Conservation (phyloP, 345 rosid species). For the Gossypium stocksii region DNA sequence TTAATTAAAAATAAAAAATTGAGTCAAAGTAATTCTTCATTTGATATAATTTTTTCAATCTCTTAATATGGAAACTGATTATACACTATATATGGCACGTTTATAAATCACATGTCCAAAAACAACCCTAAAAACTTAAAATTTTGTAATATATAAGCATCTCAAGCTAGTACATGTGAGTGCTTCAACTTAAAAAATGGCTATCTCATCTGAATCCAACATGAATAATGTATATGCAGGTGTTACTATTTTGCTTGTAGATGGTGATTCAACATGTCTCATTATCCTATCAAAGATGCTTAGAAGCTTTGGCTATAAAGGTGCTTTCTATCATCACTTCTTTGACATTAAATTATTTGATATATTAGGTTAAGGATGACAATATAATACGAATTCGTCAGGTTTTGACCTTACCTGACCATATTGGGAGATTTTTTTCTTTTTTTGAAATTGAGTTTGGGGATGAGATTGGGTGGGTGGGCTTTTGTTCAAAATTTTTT, state of each 20-base stretch:
- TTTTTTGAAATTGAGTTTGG: too few relatives aligned
- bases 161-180: too few relatives aligned
- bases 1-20: not conserved
- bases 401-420: too few relatives aligned
- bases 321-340: slow-evolving; percentile 20
- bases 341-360: not conserved
- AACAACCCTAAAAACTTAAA: not conserved
- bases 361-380: too few relatives aligned
- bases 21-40: not conserved
- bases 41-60: not conserved
- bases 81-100: not conserved
- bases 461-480: too few relatives aligned
- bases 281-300: slow-evolving; percentile 39
- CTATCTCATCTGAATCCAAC: slow-evolving; percentile 14
- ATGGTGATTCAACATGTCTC: slow-evolving; percentile 37
- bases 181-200: slow-evolving; percentile 7
- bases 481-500: too few relatives aligned
- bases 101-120: not conserved
- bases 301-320: slow-evolving; percentile 32
- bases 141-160: not conserved
- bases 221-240: not conserved
- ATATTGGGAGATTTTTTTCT: too few relatives aligned
- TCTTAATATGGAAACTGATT: not conserved
- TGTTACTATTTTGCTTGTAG: slow-evolving; percentile 36
- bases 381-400: too few relatives aligned